A percentile compares a stretch with the other conserved stretches of the same genome.
phyloP scores from a whole-genome alignment of 208 protist genomes.

The Leishmania major region DNA sequence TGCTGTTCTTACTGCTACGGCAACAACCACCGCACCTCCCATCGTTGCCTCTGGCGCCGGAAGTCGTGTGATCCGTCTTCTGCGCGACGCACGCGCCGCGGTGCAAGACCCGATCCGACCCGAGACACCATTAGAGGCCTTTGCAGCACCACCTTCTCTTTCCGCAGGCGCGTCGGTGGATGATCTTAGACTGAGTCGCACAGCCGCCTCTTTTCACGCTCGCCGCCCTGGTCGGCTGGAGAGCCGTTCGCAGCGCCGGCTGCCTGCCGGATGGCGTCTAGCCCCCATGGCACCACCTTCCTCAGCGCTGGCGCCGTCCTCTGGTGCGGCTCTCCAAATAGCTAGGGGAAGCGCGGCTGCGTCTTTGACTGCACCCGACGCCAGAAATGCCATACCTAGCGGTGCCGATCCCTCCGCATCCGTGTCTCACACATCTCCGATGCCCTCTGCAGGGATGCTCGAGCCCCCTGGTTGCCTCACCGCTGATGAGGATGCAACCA shows the following conservation, averaged over 20 bases:
- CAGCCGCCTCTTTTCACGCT: slow-evolving; percentile 6
- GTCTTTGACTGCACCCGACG: neutral
- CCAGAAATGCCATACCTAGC: neutral
- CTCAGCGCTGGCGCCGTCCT: neutral
- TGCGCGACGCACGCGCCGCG: slow-evolving; percentile 62
- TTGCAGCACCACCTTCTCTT: neutral
- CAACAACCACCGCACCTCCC: neutral
- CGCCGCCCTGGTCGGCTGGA: slow-evolving; percentile 5
- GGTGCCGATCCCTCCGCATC: neutral
- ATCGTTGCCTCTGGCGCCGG: slow-evolving; percentile 30
- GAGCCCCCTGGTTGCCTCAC: neutral
- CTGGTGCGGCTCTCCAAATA: neutral
- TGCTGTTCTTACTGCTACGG: too few species aligned
- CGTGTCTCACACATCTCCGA: neutral
- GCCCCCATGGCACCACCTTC: slow-evolving; percentile 23
- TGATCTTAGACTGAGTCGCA: neutral
- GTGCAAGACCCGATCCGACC: slow-evolving; percentile 52
- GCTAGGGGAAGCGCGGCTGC: neutral
- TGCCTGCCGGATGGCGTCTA: slow-evolving; percentile 36
- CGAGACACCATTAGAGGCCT: slow-evolving; percentile 49
- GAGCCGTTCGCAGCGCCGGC: slow-evolving; percentile 20
- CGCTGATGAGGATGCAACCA: neutral
- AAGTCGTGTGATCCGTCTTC: slow-evolving; percentile 52
- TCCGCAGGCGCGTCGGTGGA: neutral
- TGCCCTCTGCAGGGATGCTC: neutral